Evolutionary conservation across 2,329 filamentous ascomycete genomes (phyloP).

Genomic region (Xenoacremonium recifei): DNA sequence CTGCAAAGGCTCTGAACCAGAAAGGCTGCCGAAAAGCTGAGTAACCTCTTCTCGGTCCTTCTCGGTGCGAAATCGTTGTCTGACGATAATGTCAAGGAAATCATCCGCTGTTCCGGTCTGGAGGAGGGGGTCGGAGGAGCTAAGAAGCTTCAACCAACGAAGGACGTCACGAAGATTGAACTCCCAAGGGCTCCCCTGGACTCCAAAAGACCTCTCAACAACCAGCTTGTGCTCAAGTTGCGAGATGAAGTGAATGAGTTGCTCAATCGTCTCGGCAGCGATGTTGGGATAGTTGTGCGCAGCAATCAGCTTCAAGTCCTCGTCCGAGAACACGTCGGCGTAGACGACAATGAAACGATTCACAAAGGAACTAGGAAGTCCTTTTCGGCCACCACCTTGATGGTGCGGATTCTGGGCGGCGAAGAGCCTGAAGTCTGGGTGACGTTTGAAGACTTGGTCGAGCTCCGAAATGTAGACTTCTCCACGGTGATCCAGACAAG

Average conservation of each 20-base stretch:
- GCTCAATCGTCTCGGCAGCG: slow-evolving; percentile 55
- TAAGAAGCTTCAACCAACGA: slow-evolving; percentile 73
- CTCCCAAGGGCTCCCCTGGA: slow-evolving; percentile 82
- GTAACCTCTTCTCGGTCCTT: slow-evolving; percentile 66
- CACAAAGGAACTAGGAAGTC: slow-evolving; percentile 91
- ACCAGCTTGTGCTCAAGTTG: slow-evolving; percentile 72
- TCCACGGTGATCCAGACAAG: slow-evolving; percentile 92
- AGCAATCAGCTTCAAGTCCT: slow-evolving; percentile 82
- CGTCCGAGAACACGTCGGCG: slow-evolving; percentile 80
- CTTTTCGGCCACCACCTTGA: slow-evolving; percentile 93
- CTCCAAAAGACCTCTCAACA: slow-evolving; percentile 55
- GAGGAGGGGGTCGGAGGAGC: slow-evolving; percentile 55
- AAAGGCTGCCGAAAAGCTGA: slow-evolving; percentile 64
- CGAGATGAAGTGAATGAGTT: slow-evolving; percentile 77
- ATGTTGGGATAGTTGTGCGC: slow-evolving; percentile 71
- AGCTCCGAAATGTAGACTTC: slow-evolving; percentile 95
- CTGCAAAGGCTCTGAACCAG: slow-evolving; percentile 48
- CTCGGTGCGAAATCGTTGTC: slow-evolving; percentile 79
- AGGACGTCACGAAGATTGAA: slow-evolving; percentile 91
- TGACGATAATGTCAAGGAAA: slow-evolving; percentile 78
- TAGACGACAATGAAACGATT: slow-evolving; percentile 98
- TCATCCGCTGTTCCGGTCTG: slow-evolving; percentile 61
- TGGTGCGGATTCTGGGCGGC: slow-evolving; percentile 97
- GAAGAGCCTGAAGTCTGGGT: slow-evolving; percentile 89
- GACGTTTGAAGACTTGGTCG: slow-evolving; percentile 88